Evolutionary conservation across 2,329 filamentous ascomycete genomes (phyloP).

Genomic region (Byssothecium circinans): DNA sequence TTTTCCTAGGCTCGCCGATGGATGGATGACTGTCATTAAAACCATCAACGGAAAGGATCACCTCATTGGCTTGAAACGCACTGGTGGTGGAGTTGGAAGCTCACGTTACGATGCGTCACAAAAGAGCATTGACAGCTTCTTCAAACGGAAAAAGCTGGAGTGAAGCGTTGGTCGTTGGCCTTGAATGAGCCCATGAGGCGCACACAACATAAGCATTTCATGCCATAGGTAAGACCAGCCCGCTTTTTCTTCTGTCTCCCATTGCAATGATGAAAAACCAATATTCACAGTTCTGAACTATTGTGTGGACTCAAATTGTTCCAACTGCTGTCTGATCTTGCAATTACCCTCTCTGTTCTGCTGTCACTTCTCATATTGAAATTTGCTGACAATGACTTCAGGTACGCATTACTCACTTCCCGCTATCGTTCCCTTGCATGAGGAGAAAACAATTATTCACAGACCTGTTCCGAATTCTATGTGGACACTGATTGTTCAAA

Average conservation of each 20-base stretch:
- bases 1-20: conserved; percentile 20
- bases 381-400: neutral
- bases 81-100: conserved; percentile 79
- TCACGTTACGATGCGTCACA: conserved; percentile 74
- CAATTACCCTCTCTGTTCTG: conserved; percentile 3
- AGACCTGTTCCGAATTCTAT: neutral
- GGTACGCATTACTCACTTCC: neutral
- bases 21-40: conserved; percentile 57
- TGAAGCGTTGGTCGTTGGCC: neutral
- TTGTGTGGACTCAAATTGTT: conserved; percentile 71
- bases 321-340: conserved; percentile 79
- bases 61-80: conserved; percentile 73
- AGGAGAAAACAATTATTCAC: neutral
- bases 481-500: neutral
- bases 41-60: conserved; percentile 72
- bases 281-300: conserved; percentile 78
- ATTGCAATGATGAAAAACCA: conserved; percentile 57
- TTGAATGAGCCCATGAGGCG: no score
- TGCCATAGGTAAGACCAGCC: conserved; percentile 23
- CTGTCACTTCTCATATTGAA: neutral
- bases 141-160: conserved; percentile 56
- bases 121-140: conserved; percentile 75
- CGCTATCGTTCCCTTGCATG: neutral
- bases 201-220: neutral
- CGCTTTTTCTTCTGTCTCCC: conserved; percentile 13